Base-by-base conservation (phyloP, 2,329 filamentous ascomycete species). In the Paecilomyces sp. region DNA sequence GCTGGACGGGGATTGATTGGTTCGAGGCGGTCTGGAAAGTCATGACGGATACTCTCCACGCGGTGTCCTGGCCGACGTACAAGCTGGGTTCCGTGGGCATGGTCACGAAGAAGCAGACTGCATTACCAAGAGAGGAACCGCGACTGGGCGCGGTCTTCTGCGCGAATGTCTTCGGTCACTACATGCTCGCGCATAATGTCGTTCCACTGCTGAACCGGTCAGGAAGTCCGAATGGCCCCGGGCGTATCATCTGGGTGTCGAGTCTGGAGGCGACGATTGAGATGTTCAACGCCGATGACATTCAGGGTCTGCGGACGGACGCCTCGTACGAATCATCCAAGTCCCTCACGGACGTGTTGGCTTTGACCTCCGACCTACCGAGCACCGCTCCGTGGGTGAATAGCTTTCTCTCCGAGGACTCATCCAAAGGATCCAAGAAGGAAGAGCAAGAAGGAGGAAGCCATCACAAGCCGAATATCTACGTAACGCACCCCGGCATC, bases 161-260 rank as follows among this genome's bases (percentile, higher is more conserved):
- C 72, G 88, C 93, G 56, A 97, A 97, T 70, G 83, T 96, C 31
- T 97, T 99, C 71, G 94, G 94, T 0, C 94, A 99, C 77, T 97
- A 99, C 72, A 78, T 97, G 69, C 85, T 99, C 25, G 85, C 85
- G 15, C 92, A 96, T 73, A 86, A 88, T 69, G 82, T 97, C 11
- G 82, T 89, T 65, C 88, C 91, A 0, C 79, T 97, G 11, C 82
- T 99, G 66, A 77, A 79, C 67, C 79, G 85, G 56, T 70, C 69
- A 15, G 68, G 74, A 15, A 66, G 68, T 50, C 64, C 75, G 59
- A 63, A 75, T 47, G 70, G 79, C 1, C 70, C 72, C 2, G 89
- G 86, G 8, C 85, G 91, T 56, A 83, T 99, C 57, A 83, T 97
- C 63, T 97, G 93, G 92, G 86, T 92, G 9, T 90, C 88, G 63